Evolutionary conservation across 257 asterid genomes (phyloP), one percentile per base, ranked within the genome.

Genomic region (Solanum etuberosum): DNA sequence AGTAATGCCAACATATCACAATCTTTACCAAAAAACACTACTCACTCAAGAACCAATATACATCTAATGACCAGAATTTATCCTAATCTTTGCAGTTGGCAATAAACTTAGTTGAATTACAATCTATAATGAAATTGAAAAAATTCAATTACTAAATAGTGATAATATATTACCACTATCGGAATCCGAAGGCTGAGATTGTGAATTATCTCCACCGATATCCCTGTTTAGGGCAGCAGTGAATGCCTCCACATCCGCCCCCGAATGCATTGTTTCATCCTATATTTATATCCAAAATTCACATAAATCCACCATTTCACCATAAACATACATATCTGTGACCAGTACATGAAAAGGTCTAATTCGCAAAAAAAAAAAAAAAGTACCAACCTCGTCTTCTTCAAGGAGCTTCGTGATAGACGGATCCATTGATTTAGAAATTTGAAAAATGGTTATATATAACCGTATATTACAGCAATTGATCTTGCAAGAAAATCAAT

Each of bases 181-280:
- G 2, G 93, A 92, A 90, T 93, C 96, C 25, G 93, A 89, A 6
- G 93, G 94, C 89, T 90, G 94, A 48, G 95, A 86, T 29, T 89
- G 42, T 32, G 97, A 91, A 86, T 88, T 83, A 89, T 91, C 90
- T 87, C 98, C 98, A 91, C 96, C 98, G 74, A 96, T 95, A 86
- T 95, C 98, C 91, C 98, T 94, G 88, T 95, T 94, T 54, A 97
- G 92, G 89, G 95, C 98, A 72, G 98, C 98, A 0, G 98, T 92
- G 90, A 95, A 94, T 11, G 99, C 98, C 86, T 97, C 98, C 92
- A 97, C 98, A 85, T 94, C 99, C 5, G 98, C 98, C 87, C 98
- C 98, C n/a, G 98, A 97, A 94, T 97, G 98, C 98, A 95, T 90
- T 31, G 95, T 97, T 87, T 95, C 98, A 87, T 95, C 98, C 99